Evolutionary conservation across 495 filamentous ascomycete species (phyloP).

Genomic region (Baudoinia panamericana): DNA sequence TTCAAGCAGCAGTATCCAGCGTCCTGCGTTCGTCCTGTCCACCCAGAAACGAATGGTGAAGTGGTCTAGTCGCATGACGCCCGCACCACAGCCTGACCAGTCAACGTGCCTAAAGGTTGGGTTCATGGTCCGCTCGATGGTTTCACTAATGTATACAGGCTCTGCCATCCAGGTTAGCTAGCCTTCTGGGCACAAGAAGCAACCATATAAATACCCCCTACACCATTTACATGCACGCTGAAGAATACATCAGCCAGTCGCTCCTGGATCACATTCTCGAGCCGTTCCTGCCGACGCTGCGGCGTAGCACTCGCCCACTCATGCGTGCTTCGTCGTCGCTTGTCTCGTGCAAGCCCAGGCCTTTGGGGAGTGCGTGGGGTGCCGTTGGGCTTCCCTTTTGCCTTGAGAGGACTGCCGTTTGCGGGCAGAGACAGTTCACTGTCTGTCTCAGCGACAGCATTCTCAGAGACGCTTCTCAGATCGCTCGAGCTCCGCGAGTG

Average conservation of each 20-base stretch:
- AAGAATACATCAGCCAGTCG: constrained; percentile 84
- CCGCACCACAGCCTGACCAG: constrained; percentile 51
- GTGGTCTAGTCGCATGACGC: constrained; percentile 48
- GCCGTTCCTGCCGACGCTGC: constrained; percentile 53
- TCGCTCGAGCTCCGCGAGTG: constrained; percentile 65
- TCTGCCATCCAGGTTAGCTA: constrained; percentile 27
- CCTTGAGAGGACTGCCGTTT: constrained; percentile 15
- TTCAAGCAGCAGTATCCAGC: constrained; percentile 58
- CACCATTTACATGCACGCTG: constrained; percentile 48
- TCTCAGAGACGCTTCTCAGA: constrained; percentile 30
- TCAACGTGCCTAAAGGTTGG: constrained; percentile 84
- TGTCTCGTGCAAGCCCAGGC: constrained; percentile 21
- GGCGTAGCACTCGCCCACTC: constrained; percentile 57
- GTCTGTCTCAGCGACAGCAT: not conserved
- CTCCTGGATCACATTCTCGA: constrained; percentile 57
- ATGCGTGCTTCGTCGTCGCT: constrained; percentile 53
- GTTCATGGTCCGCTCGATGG: constrained; percentile 66
- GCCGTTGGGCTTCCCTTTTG: not conserved
- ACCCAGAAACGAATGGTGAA: constrained; percentile 68
- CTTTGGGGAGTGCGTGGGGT: constrained; percentile 2
- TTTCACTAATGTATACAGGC: constrained; percentile 84
- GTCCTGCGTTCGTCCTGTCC: constrained; percentile 39
- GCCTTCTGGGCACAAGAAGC: not conserved
- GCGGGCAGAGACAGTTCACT: constrained; percentile 2
- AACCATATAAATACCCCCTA: constrained; percentile 20